phyloP scores from a whole-genome alignment of 2,329 filamentous ascomycete species.

The Fusarium napiforme region DNA sequence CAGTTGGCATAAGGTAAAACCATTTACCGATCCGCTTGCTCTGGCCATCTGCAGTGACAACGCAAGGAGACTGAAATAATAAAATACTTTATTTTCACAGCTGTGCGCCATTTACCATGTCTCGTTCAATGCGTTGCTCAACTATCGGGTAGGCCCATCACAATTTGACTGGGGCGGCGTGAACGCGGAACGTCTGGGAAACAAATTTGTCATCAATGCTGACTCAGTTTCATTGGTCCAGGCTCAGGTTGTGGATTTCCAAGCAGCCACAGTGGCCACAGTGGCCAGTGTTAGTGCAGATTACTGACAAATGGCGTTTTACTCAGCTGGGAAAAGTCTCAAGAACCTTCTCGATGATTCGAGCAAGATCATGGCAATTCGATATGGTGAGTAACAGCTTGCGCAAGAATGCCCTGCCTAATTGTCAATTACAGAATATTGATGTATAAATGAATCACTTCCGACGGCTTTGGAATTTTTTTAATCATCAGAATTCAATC shows the following conservation, averaged over 20 bases:
- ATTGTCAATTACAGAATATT: fast-evolving
- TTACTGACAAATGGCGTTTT: constrained; percentile 8
- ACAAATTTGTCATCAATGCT: not conserved
- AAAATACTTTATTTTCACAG: too few relatives aligned
- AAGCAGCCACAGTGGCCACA: not conserved
- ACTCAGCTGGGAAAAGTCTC: not conserved
- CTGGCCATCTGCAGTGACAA: too few relatives aligned
- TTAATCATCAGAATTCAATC: not conserved
- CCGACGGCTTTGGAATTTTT: not conserved
- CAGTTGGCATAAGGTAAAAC: too few relatives aligned
- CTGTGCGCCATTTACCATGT: too few relatives aligned
- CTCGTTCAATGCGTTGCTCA: too few relatives aligned
- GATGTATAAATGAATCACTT: constrained; percentile 1
- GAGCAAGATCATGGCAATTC: constrained; percentile 3
- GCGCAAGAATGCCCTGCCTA: constrained; percentile 8
- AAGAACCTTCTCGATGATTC: constrained; percentile 8
- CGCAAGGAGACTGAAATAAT: too few relatives aligned
- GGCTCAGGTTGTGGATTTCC: not conserved
- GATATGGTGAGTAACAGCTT: constrained; percentile 10
- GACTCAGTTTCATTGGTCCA: not conserved
- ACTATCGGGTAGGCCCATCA: too few relatives aligned
- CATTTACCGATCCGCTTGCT: too few relatives aligned
- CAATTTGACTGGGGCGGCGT: not conserved
- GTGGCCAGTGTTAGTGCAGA: not conserved
- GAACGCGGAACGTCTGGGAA: not conserved